Conservation (phyloP, 805 yeast genomes). For the Nadsonia fulvescens region DNA sequence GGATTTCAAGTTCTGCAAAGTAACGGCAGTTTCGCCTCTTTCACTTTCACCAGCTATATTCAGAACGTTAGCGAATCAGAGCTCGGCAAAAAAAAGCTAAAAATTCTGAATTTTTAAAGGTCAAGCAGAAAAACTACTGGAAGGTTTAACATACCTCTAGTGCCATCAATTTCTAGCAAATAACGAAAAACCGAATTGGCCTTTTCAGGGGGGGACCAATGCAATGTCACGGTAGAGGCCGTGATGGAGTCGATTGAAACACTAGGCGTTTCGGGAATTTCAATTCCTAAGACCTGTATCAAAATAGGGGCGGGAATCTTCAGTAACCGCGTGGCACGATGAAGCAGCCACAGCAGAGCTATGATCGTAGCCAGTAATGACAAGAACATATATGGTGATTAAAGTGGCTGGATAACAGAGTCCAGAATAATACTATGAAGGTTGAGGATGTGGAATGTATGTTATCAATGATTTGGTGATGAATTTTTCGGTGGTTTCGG, state of each 20-base stretch:
- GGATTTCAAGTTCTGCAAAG: slow-evolving; percentile 18
- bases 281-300: slow-evolving; percentile 19
- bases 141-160: slow-evolving; percentile 10
- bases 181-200: slow-evolving; percentile 15
- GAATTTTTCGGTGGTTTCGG: too few species aligned
- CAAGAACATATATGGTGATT: too few species aligned
- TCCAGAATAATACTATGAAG: too few species aligned
- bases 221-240: slow-evolving; percentile 15
- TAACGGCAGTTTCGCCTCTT: slow-evolving; percentile 16
- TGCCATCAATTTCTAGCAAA: slow-evolving; percentile 18
- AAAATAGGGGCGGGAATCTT: slow-evolving; percentile 19
- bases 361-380: slow-evolving; percentile 13
- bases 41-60: slow-evolving; percentile 18
- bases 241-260: slow-evolving; percentile 17
- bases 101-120: not conserved
- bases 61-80: not conserved
- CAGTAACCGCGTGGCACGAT: slow-evolving; percentile 18
- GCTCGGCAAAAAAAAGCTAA: not conserved
- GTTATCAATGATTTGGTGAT: too few species aligned
- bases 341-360: slow-evolving; percentile 19
- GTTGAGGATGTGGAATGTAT: too few species aligned
- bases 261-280: slow-evolving; percentile 18
- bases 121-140: not conserved
- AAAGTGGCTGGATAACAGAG: too few species aligned
- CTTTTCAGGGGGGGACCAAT: slow-evolving; percentile 19